Conservation (phyloP, 2,329 filamentous ascomycete genomes). For the Bipolaris gigantea region DNA sequence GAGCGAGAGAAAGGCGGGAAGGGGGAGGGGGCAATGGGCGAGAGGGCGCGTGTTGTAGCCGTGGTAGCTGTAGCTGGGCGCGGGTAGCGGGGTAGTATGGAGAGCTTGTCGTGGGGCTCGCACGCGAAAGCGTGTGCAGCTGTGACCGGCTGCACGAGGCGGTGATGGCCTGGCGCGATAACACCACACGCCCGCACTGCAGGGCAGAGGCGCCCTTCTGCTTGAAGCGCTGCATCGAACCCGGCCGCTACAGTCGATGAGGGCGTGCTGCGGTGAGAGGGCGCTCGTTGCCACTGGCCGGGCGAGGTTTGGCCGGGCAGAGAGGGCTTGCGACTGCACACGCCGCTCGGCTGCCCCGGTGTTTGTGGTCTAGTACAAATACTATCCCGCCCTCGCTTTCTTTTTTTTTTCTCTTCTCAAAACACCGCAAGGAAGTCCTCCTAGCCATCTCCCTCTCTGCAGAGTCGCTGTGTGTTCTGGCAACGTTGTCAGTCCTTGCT, state of each 20-base stretch:
- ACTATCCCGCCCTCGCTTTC: conserved; percentile 3
- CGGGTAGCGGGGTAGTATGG: conserved; percentile 38
- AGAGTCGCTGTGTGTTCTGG: conserved; percentile 41
- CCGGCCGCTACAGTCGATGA: conserved; percentile 2
- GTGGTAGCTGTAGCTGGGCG: conserved; percentile 19
- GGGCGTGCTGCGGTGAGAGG: conserved; percentile 20
- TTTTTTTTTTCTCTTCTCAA: conserved; percentile 22
- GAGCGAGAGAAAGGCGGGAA: conserved; percentile 23
- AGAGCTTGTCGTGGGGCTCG: conserved; percentile 32
- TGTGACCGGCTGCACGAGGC: conserved; percentile 27
- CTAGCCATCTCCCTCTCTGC: conserved; percentile 31
- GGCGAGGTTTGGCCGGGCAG: conserved; percentile 17
- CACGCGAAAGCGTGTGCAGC: conserved; percentile 29
- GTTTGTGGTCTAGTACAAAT: conserved; percentile 1
- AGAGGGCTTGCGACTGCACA: conserved; percentile 7
- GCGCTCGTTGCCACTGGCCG: conserved; percentile 25
- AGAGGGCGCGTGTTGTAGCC: conserved; percentile 17
- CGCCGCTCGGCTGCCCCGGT: conserved; percentile 1
- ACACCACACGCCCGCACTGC: conserved; percentile 9
- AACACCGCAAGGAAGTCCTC: conserved; percentile 39
- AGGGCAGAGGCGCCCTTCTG: conserved; percentile 31
- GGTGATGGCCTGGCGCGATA: conserved; percentile 19
- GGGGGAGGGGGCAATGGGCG: conserved; percentile 25
- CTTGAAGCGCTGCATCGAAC: conserved; percentile 42
- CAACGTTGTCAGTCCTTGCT: conserved; percentile 37